These are phyloP conservation scores for Annona squamosa DNA, from an alignment of 164 flowering plant genomes.

Conservation along the genomic window DNA sequence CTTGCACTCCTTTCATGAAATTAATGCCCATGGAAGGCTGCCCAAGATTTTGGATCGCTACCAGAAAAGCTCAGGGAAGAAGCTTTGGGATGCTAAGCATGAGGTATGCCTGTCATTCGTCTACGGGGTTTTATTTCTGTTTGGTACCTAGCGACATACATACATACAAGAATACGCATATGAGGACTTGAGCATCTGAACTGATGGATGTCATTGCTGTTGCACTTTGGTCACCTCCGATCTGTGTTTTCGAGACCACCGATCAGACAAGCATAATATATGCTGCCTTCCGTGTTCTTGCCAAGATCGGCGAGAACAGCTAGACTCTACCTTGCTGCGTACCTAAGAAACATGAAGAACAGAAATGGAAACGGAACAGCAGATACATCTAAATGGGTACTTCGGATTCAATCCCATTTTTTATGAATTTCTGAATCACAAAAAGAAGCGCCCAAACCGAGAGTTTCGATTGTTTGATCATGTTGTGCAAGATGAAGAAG, in stretches of 20 bases:
- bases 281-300: too few relatives aligned
- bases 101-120: slow-evolving; percentile 38
- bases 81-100: slow-evolving; percentile 90
- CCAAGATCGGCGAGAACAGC: too few relatives aligned
- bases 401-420: too few relatives aligned
- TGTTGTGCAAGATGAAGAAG: background rate
- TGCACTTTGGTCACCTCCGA: background rate
- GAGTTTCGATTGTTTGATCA: background rate
- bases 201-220: background rate
- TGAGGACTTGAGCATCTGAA: background rate
- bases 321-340: too few relatives aligned
- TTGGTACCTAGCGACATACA: too few relatives aligned
- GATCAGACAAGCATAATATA: background rate
- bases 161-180: background rate
- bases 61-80: slow-evolving; percentile 53
- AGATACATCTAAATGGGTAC: too few relatives aligned
- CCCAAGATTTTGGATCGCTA: slow-evolving; percentile 47
- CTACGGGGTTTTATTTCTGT: background rate
- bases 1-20: background rate
- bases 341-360: too few relatives aligned
- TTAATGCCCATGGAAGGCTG: slow-evolving; percentile 30
- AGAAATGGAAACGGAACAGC: too few relatives aligned
- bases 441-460: background rate
- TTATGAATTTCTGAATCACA: too few relatives aligned
- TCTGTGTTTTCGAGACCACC: background rate